These are phyloP conservation scores for Saccharomyces hybrid DNA, from an alignment of 1,139 yeast genomes.

Conservation along the genomic window DNA sequence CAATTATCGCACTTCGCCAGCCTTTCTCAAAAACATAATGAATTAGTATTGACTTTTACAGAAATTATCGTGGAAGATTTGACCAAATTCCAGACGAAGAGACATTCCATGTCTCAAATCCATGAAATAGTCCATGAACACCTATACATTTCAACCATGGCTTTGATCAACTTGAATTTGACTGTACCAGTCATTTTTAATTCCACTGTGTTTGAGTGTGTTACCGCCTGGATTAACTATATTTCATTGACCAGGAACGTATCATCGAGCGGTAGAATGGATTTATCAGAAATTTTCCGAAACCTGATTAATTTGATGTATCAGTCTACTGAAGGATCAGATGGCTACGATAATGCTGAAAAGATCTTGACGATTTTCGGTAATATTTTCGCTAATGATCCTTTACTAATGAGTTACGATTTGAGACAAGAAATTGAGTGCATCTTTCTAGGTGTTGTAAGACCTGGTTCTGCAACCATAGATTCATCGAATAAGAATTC, in stretches of 20 bases:
- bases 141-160: constrained; percentile 28
- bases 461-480: constrained; percentile 9
- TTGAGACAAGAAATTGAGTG: constrained; percentile 28
- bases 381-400: constrained; percentile 32
- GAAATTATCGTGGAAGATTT: constrained; percentile 52
- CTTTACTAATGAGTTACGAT: constrained; percentile 29
- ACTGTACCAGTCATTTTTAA: constrained; percentile 8
- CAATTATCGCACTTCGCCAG: constrained; percentile 25
- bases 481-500: constrained; percentile 18
- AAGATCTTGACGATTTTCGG: constrained; percentile 23
- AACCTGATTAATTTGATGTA: constrained; percentile 29
- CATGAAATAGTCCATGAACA: constrained; percentile 26
- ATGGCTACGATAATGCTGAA: constrained; percentile 23
- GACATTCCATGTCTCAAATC: constrained; percentile 21
- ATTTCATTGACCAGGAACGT: constrained; percentile 36
- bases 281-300: constrained; percentile 31
- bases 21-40: constrained; percentile 17
- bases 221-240: constrained; percentile 38
- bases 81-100: constrained; percentile 25
- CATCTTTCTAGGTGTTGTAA: constrained; percentile 30
- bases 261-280: constrained; percentile 33
- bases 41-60: constrained; percentile 33
- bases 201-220: constrained; percentile 28
- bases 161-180: constrained; percentile 25
- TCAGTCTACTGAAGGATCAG: constrained; percentile 17